Evolutionary conservation across 2,329 filamentous ascomycete genomes (phyloP), one percentile per base, ranked within the genome.

Genomic region (Penicillium sp.): DNA sequence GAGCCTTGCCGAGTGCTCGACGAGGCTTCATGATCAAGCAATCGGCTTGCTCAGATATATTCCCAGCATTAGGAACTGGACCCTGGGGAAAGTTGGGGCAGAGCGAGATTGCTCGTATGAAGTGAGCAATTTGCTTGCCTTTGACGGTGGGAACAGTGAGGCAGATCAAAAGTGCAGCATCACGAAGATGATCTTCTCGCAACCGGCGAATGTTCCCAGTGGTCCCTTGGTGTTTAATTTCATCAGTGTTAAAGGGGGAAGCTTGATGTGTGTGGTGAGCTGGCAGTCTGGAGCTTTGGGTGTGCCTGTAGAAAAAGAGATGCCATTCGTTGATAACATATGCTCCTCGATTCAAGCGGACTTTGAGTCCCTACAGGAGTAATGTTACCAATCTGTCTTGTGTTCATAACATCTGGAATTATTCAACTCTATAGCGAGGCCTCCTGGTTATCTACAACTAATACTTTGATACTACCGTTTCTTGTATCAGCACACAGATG

Each of bases 391-490:
- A 22, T 19, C 14, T 6, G 5, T 22, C 1, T 39, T n/a, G n/a
- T 47, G 21, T 48, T 35, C 7, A 37, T 37, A 22, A 22, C 24
- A n/a, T 19, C 37, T 35, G 47, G 19, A 35, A 24, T 24, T 48
- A 16, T n/a, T 10, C 21, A 21, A 10, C 31, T 59, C 47, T 59
- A 60, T 41, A 63, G 33, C 3, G 63, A 66, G 7, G 58, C 62
- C 2, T 72, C 68, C 2, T 75, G 68, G 33, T 82, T 76, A 63
- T 87, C 84, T 6, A 85, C 75, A 19, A 87, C 81, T 56, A 86
- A 81, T 3, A 87, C 81, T 67, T 87, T 87, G 63, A 87, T 86
- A 59, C 80, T 83, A 0, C 80, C 80, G 16, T 81, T 81, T 2
- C 69, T 75, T 19, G 79, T 61, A 67, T 87, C 82, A 0, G 82